Percentiles rank a stretch among this genome's conserved stretches.
Evolutionary conservation across 257 asterid genomes (phyloP).

Genomic region (Solanum etuberosum): DNA sequence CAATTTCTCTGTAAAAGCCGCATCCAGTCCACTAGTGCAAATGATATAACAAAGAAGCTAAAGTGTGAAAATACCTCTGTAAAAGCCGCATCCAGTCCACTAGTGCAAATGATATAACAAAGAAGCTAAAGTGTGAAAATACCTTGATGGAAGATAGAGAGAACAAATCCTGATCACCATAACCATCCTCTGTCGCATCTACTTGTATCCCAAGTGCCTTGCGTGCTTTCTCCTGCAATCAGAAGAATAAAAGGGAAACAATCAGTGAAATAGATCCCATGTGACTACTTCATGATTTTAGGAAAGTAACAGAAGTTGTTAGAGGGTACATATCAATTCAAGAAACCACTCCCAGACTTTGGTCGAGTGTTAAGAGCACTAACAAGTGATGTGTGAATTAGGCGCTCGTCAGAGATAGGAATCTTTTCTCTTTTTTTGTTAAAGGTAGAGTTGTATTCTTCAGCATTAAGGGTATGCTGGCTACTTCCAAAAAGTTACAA

Average conservation of each 20-base stretch:
- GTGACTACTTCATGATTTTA: not conserved
- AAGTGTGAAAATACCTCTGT: constrained; percentile 31
- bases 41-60: not conserved
- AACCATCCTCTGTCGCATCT: constrained; percentile 69
- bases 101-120: not conserved
- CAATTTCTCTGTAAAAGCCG: not conserved
- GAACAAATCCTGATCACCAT: constrained; percentile 68
- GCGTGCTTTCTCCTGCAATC: constrained; percentile 75
- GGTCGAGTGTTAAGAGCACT: not conserved
- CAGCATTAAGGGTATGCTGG: not conserved
- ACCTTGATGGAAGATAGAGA: constrained; percentile 76
- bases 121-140: not conserved
- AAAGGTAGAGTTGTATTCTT: not conserved
- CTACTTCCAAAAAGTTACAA: not conserved
- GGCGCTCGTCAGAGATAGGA: not conserved
- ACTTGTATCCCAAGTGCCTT: constrained; percentile 66
- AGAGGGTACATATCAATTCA: not conserved
- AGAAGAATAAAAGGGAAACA: not conserved
- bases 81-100: not conserved
- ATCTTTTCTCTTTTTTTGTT: not conserved
- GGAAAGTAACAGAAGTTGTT: not conserved
- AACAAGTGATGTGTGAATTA: not conserved
- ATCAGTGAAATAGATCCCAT: not conserved
- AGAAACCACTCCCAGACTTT: not conserved
- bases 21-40: not conserved